Percentiles rank a stretch among this genome's conserved stretches.
These are phyloP conservation scores for Naganishia randhawae DNA, from an alignment of 768 basidiomycete species.

Conservation along the genomic window DNA sequence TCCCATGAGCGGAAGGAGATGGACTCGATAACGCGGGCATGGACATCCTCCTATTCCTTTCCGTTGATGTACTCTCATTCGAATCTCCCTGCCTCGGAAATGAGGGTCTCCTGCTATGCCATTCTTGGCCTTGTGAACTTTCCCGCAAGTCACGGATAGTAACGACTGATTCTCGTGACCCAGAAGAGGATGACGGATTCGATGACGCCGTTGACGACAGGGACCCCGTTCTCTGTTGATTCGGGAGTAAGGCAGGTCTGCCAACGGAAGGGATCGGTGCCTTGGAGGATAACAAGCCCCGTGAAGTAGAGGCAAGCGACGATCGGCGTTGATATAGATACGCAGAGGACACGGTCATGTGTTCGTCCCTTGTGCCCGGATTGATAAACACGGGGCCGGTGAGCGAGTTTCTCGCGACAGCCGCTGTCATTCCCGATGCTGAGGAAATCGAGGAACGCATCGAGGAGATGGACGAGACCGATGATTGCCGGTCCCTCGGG, in stretches of 20 bases:
- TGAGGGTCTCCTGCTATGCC: too few species aligned
- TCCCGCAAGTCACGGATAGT: conserved; percentile 14
- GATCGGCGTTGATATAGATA: conserved; percentile 21
- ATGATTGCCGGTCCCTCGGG: conserved; percentile 7
- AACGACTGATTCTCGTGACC: conserved; percentile 11
- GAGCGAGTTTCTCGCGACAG: background rate
- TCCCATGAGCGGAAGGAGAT: background rate
- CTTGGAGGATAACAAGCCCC: background rate
- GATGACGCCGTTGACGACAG: conserved; percentile 5
- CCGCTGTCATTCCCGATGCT: conserved; percentile 11
- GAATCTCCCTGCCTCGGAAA: conserved; percentile 6
- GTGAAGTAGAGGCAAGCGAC: conserved; percentile 18
- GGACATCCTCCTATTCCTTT: conserved; percentile 14
- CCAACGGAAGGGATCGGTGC: background rate
- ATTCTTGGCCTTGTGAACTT: background rate
- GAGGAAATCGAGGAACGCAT: conserved; percentile 10
- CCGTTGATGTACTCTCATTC: background rate
- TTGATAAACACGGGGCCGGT: conserved; percentile 20
- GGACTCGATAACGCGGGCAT: conserved; percentile 15
- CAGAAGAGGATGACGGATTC: background rate
- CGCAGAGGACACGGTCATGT: conserved; percentile 20
- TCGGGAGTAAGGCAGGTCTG: background rate
- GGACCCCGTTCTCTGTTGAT: conserved; percentile 8
- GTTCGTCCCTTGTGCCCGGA: conserved; percentile 20
- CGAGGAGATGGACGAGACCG: conserved; percentile 1